These are phyloP conservation scores for Aspergillus pseudonomiae DNA, from an alignment of 2,329 filamentous ascomycete species.

Conservation along the genomic window DNA sequence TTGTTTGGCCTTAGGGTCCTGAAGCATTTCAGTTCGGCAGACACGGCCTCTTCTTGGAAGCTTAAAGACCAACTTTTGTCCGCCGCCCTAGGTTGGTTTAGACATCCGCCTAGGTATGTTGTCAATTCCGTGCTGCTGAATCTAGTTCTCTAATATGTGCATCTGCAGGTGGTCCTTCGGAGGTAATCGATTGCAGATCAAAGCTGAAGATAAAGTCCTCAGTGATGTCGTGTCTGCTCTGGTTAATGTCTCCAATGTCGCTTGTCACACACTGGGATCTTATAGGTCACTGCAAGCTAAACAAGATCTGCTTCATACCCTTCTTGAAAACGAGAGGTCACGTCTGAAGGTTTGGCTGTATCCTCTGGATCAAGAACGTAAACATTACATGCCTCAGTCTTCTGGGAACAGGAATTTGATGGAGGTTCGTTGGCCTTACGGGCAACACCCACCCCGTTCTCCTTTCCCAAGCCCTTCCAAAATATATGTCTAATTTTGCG, in stretches of 20 bases:
- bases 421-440: conserved; percentile 36
- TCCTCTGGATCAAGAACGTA: conserved; percentile 70
- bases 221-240: conserved; percentile 72
- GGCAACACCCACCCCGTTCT: background rate
- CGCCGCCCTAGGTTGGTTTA: conserved; percentile 88
- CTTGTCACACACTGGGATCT: conserved; percentile 51
- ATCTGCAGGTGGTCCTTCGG: conserved; percentile 82
- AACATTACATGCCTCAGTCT: conserved; percentile 52
- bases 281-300: conserved; percentile 73
- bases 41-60: conserved; percentile 72
- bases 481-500: conserved; percentile 16
- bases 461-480: background rate
- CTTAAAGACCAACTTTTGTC: conserved; percentile 88
- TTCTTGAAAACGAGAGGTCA: conserved; percentile 82
- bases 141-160: conserved; percentile 21
- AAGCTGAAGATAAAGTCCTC: conserved; percentile 84
- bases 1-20: conserved; percentile 80
- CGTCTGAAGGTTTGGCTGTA: conserved; percentile 88
- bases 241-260: conserved; percentile 65
- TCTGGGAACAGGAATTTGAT: conserved; percentile 44
- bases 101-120: conserved; percentile 66
- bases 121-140: background rate
- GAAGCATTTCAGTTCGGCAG: conserved; percentile 66
- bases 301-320: conserved; percentile 76
- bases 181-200: conserved; percentile 88